A percentile compares a stretch with the other conserved stretches of the same genome.
phyloP scores from a whole-genome alignment of 768 basidiomycete genomes.

The Suillus spraguei region DNA sequence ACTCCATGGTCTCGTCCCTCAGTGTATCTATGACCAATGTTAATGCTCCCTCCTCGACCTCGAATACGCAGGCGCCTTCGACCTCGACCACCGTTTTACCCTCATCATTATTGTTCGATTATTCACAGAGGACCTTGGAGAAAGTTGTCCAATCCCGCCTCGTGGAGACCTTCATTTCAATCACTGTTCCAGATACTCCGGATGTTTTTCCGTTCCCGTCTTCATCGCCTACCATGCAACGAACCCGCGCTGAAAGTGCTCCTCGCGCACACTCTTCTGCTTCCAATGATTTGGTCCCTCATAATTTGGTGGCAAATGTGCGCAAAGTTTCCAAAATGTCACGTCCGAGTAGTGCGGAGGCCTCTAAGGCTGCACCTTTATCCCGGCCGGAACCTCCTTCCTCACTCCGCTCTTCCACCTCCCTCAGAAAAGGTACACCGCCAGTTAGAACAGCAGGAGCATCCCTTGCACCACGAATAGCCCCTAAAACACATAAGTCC shows the following conservation, averaged over 20 bases:
- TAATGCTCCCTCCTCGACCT: background rate
- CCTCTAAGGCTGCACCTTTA: conserved; percentile 19
- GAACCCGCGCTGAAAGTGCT: conserved; percentile 30
- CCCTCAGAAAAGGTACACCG: conserved; percentile 22
- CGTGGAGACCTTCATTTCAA: conserved; percentile 74
- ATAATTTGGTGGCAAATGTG: conserved; percentile 10
- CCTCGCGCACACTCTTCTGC: conserved; percentile 18
- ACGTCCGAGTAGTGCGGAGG: conserved; percentile 21
- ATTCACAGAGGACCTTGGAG: conserved; percentile 71
- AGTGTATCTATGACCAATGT: conserved; percentile 20
- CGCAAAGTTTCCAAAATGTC: conserved; percentile 20
- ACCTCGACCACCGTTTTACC: conserved; percentile 23
- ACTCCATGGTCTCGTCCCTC: conserved; percentile 53
- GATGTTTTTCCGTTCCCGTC: conserved; percentile 15
- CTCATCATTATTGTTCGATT: conserved; percentile 48
- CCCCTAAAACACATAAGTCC: conserved; percentile 23
- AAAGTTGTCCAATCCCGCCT: conserved; percentile 71
- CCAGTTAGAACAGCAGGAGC: conserved; percentile 19
- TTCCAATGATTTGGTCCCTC: background rate
- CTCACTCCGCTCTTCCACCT: conserved; percentile 15
- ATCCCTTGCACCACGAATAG: conserved; percentile 15
- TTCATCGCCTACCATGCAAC: conserved; percentile 30
- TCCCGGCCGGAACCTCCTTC: conserved; percentile 11
- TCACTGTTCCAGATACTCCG: conserved; percentile 43
- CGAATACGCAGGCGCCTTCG: background rate